phyloP scores from a whole-genome alignment of 163 green algal genomes.

The Scenedesmus sp. region DNA sequence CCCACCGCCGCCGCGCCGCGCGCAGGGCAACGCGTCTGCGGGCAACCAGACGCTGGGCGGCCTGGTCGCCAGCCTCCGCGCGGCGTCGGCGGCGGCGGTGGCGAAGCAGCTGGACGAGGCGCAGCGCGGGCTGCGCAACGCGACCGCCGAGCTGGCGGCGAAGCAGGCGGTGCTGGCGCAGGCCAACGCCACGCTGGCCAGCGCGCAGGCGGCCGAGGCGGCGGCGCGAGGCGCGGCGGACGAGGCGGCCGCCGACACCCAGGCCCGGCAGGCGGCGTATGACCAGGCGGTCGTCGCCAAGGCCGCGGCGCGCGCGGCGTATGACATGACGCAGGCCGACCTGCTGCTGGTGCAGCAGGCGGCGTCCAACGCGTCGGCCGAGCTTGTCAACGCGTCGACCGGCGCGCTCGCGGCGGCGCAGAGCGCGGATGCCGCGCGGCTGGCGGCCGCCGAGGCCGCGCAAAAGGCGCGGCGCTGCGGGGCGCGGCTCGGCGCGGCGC shows the following conservation, averaged over 20 bases:
- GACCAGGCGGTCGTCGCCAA: constrained; percentile 30
- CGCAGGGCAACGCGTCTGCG: not conserved
- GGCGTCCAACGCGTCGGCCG: constrained; percentile 10
- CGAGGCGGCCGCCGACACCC: not conserved
- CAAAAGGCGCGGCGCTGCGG: not conserved
- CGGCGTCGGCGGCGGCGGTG: not conserved
- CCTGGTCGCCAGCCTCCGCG: not conserved
- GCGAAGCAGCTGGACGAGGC: constrained; percentile 23
- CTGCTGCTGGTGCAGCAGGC: constrained; percentile 20
- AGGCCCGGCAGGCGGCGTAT: constrained; percentile 29
- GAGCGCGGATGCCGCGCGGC: constrained; percentile 6
- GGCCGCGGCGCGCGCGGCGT: constrained; percentile 29
- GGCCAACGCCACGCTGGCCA: not conserved
- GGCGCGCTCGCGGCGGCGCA: not conserved
- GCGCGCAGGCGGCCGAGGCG: constrained; percentile 7
- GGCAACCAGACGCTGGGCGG: too few species aligned
- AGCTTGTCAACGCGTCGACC: constrained; percentile 7
- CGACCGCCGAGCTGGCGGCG: constrained; percentile 13
- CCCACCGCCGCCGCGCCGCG: not conserved
- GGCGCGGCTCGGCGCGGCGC: too few species aligned
- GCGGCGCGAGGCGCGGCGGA: constrained; percentile 11
- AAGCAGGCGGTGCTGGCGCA: not conserved
- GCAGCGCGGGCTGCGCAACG: not conserved
- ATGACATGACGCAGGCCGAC: constrained; percentile 20
- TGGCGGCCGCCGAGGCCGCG: constrained; percentile 22